Percentiles rank a stretch among this genome's conserved stretches.
Evolutionary conservation across 768 basidiomycete species (phyloP).

Genomic region (Mycena galericulata): DNA sequence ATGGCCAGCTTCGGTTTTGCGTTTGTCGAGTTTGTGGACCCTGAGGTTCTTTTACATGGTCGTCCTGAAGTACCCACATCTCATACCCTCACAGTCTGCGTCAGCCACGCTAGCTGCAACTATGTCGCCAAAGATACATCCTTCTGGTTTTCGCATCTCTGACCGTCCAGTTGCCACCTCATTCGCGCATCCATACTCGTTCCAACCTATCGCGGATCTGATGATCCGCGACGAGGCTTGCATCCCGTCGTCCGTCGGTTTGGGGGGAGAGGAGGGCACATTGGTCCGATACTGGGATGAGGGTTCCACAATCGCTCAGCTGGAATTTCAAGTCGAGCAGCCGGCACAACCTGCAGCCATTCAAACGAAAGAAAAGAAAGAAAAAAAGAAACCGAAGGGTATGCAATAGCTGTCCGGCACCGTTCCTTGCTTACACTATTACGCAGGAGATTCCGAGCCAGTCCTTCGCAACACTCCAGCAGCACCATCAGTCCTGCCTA

Average conservation of each 20-base stretch:
- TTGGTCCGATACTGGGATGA: slow-evolving; percentile 97
- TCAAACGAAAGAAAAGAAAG: slow-evolving; percentile 58
- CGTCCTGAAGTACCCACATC: not conserved
- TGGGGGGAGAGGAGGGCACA: slow-evolving; percentile 78
- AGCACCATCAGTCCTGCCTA: slow-evolving; percentile 75
- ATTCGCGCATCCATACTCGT: slow-evolving; percentile 92
- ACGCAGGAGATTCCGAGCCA: slow-evolving; percentile 47
- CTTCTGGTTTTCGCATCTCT: slow-evolving; percentile 93
- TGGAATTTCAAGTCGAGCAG: slow-evolving; percentile 85
- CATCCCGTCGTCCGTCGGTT: slow-evolving; percentile 70
- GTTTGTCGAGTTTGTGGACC: slow-evolving; percentile 92
- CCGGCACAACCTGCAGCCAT: slow-evolving; percentile 51
- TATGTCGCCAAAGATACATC: slow-evolving; percentile 89
- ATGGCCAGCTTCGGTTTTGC: slow-evolving; percentile 93
- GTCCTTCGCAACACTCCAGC: slow-evolving; percentile 47
- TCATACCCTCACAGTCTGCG: slow-evolving; percentile 70
- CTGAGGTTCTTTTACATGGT: slow-evolving; percentile 73
- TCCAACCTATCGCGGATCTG: slow-evolving; percentile 83
- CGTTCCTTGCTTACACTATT: not conserved
- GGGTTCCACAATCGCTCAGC: slow-evolving; percentile 75
- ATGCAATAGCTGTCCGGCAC: slow-evolving; percentile 5
- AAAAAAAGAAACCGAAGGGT: slow-evolving; percentile 76
- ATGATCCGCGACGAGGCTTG: slow-evolving; percentile 84
- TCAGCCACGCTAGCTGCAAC: slow-evolving; percentile 84
- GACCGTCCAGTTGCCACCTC: slow-evolving; percentile 91